Base-by-base conservation (phyloP, 2,329 filamentous ascomycete genomes). In the Beauveria sp. region DNA sequence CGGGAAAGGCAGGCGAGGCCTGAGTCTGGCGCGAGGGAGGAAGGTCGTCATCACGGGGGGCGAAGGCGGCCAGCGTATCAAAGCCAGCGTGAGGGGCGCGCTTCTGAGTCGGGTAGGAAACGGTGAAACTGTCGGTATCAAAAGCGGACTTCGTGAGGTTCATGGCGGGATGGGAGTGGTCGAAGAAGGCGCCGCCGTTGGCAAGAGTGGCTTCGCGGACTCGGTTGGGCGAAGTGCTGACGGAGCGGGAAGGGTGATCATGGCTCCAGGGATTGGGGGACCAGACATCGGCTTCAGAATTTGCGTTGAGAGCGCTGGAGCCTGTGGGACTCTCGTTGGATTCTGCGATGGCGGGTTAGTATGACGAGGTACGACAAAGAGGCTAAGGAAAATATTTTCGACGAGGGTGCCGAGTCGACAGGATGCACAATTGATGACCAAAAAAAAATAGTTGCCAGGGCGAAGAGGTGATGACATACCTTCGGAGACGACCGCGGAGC, bases 241-340 rank as follows among this genome's bases (percentile, higher is more conserved):
- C 79, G 42, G 80, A 79, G 66, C 71, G 73, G 45, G 70, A 62
- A 55, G 67, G 63, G 34, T 68, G 74, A 51, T 85, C 82, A 26
- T 78, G 74, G 65, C 81, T 82, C 88, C 88, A 91, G 18, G 83
- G 81, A 43, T 80, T 76, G 65, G 78, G 75, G 63, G 69, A 72
- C 85, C 87, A 90, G 52, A 80, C 77, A 66, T 90, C 87, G 20
- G 84, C 83, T 69, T 91, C 87, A 10, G 88, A 89, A 48, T 86
- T 84, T 50, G 84, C 80, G 63, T 89, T 80, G 45, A 92, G 78
- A 63, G 88, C 88, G 64, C 86, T 82, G 6, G 88, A 90, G 54
- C 88, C 89, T 3, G 85, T 86, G 69, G 87, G 84, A 60, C 69
- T 67, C 31, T 70, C 69, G 60, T 74, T 69, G 61, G 69, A 60